Percentiles rank a stretch among this genome's conserved stretches.
Evolutionary conservation across 306 rosid genomes (phyloP).

Genomic region (Bauhinia variegata): DNA sequence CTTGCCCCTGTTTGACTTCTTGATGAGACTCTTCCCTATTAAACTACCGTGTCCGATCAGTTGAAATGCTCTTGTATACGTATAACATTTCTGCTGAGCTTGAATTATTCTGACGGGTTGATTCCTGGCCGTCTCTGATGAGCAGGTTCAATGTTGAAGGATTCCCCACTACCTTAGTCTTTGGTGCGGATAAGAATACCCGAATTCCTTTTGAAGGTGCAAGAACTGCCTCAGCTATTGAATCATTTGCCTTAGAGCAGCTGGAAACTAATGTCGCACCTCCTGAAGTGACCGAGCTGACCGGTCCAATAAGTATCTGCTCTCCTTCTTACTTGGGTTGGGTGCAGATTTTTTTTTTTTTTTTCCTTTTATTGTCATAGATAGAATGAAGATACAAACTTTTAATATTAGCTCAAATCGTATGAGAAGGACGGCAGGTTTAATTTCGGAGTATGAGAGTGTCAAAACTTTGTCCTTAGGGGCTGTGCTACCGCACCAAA

Average conservation of each 20-base stretch:
- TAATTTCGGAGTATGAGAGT: too few relatives aligned
- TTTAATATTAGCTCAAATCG: too few relatives aligned
- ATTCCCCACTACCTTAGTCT: constrained; percentile 91
- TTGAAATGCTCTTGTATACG: not conserved
- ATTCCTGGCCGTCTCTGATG: constrained; percentile 79
- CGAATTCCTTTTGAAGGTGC: constrained; percentile 92
- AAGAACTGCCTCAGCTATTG: constrained; percentile 81
- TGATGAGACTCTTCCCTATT: not conserved
- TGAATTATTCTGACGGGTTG: constrained; percentile 40
- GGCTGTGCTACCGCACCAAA: too few relatives aligned
- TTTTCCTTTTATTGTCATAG: too few relatives aligned
- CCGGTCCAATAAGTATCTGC: constrained; percentile 62
- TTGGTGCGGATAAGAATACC: constrained; percentile 92
- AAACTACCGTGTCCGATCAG: not conserved
- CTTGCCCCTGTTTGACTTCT: not conserved
- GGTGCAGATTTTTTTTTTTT: too few relatives aligned
- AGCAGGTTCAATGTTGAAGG: constrained; percentile 97
- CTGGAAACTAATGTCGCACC: constrained; percentile 85
- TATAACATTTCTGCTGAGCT: too few relatives aligned
- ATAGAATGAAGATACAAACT: too few relatives aligned
- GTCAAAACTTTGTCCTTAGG: too few relatives aligned
- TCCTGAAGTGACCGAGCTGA: constrained; percentile 90
- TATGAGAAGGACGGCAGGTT: too few relatives aligned
- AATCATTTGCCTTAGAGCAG: constrained; percentile 86
- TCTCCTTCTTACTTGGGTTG: constrained; percentile 22